Evolutionary conservation across 163 green algal genomes (phyloP).

Genomic region (Scenedesmus sp.): DNA sequence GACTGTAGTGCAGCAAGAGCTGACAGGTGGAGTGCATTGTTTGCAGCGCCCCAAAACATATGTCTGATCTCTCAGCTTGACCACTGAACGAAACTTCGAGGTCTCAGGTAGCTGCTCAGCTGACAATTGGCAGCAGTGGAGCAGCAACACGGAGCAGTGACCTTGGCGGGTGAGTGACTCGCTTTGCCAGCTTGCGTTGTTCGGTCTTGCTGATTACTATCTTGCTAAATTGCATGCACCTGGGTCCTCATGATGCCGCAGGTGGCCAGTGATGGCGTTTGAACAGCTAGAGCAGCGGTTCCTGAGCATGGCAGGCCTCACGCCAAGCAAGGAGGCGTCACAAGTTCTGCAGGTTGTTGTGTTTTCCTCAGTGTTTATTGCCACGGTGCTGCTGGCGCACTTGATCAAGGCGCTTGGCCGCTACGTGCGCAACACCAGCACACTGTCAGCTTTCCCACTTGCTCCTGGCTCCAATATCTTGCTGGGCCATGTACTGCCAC

Average conservation of each 20-base stretch:
- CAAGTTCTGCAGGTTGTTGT: neutral
- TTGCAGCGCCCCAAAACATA: neutral
- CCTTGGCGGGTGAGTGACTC: neutral
- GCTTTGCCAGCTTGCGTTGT: neutral
- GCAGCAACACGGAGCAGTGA: constrained; percentile 3
- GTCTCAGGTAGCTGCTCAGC: neutral
- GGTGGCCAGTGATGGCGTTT: constrained; percentile 24
- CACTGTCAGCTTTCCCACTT: constrained; percentile 53
- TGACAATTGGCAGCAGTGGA: neutral
- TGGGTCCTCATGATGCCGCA: neutral
- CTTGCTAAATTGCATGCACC: neutral
- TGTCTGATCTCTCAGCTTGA: neutral
- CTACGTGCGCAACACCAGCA: constrained; percentile 15
- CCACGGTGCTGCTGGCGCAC: neutral
- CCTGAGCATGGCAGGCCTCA: constrained; percentile 15
- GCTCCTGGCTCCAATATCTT: constrained; percentile 66
- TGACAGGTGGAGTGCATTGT: neutral
- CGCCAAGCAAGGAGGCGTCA: neutral
- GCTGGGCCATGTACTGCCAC: constrained; percentile 69
- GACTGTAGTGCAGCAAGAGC: constrained; percentile 7
- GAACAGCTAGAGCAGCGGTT: constrained; percentile 29
- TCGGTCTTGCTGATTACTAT: neutral
- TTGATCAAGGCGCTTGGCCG: constrained; percentile 12
- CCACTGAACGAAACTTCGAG: neutral
- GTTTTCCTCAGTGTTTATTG: neutral